Base-by-base conservation (phyloP, 257 asterid species). In the Solanum bulbocastanum region DNA sequence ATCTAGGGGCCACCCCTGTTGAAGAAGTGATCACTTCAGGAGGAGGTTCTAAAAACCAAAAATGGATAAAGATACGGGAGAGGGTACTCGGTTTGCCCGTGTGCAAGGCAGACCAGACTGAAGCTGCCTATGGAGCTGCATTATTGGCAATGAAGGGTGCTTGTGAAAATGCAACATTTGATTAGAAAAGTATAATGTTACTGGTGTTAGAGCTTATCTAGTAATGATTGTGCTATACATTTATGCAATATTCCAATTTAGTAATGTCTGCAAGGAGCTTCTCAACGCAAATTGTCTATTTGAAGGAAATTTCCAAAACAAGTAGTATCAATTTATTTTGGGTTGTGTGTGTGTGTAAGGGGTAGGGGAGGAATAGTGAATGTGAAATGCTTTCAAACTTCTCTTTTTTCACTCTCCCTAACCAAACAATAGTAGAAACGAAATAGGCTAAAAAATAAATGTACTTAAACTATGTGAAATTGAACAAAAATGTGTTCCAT, bases 91-190 rank as follows among this genome's bases (percentile, higher is more conserved):
- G 98, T 27, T 78, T 94, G 90, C 98, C 98, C 0, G 98, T 96
- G 68, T 52, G 87, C 22, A 93, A 79, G 91, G 98, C 98, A 8
- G 88, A 91, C 87, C 98, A 96, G 46, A 92, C 98, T 62, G 99
- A 96, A 92, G 98, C 98, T 93, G 98, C 98, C 40, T 95, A 94
- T 88, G 99, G 99, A 56, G 98, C 98, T 89, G 99, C 98, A 23
- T 90, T 95, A 68, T 52, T 96, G 84, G 99, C 98, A 75, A 32
- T 93, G 90, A 96, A 94, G 86, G 99, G 96, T 82, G 91, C 90
- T 62, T 49, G 16, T 14, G 20, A 71, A 68, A 27, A 73, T 69
- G 25, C 30, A 30, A 1, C 18, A 49, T 32, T 30, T 82, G 32
- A 82, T 56, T 82, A 11, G 42, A 69, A 32, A 27, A 68, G 22